Base-by-base conservation (phyloP, 805 yeast genomes). In the Wickerhamomyces hampshirensis region DNA sequence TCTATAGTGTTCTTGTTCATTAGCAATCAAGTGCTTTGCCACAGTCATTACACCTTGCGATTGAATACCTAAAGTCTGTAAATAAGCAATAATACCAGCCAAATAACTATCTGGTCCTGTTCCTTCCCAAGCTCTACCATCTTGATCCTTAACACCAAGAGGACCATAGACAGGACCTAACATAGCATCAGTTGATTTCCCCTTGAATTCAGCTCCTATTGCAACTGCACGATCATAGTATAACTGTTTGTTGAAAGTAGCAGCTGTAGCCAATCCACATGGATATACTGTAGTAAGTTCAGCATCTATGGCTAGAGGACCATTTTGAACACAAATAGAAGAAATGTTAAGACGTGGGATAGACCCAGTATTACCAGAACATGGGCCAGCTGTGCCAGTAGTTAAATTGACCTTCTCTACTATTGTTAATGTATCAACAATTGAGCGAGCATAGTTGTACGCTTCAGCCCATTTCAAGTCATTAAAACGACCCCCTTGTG, bases 91-190 rank as follows among this genome's bases (percentile, higher is more conserved):
- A n/a, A 67, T 60, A 17, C 82, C 82, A 43, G 71, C 73, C 31
- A 76, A 54, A 40, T 73, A 75, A 3, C 82, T 79, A 49, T 76
- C 82, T 6, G 75, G 60, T 12, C 78, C 76, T 51, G 73, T 74
- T 18, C 75, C 68, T 54, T 76, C 82, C 78, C 80, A 75, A 51
- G 70, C 72, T 43, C 81, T 61, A 11, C 82, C 83, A 23, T 76
- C 81, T 23, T 68, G 69, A 6, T 79, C 80, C 47, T 74, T 69
- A 23, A 67, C 57, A 0, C 84, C 84, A 30, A 77, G 64, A 9
- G 84, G 84, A 0, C 82, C 83, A 28, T 73, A 61, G 3, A 4
- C 82, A 2, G 83, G 81, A 2, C 78, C 80, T 15, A 75, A 56
- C 13, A 68, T 60, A 28, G 71, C 63, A 47, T 74, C 70, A n/a